These are phyloP conservation scores for Rhodomyrtus psidioides DNA, from an alignment of 441 rosid genomes.

Conservation along the genomic window DNA sequence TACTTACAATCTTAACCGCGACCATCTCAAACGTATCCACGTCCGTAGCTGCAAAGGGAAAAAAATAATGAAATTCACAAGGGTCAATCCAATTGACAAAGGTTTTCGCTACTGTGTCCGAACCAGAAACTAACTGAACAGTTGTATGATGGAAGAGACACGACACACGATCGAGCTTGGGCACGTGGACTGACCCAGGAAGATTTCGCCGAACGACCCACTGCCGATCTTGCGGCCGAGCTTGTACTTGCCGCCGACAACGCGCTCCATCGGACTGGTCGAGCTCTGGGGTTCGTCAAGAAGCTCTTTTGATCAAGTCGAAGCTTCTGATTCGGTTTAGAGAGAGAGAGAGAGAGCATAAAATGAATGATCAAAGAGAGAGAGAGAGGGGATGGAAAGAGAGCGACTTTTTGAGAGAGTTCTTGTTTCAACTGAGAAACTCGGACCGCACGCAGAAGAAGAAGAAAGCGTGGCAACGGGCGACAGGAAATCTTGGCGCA, in stretches of 20 bases:
- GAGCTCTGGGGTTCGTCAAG: not conserved
- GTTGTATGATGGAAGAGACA: not conserved
- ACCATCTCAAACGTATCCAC: slow-evolving; percentile 24
- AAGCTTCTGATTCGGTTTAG: not conserved
- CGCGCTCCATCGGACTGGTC: slow-evolving; percentile 23
- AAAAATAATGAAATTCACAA: not conserved
- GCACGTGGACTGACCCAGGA: slow-evolving; percentile 14
- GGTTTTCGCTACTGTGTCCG: not conserved
- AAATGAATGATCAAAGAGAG: not conserved
- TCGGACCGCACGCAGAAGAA: not conserved
- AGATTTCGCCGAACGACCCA: slow-evolving; percentile 44
- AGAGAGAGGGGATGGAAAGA: not conserved
- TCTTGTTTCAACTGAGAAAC: not conserved
- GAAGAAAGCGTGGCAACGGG: not conserved
- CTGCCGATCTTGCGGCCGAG: slow-evolving; percentile 42
- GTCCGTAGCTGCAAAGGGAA: slow-evolving; percentile 20
- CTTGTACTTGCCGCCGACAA: slow-evolving; percentile 24
- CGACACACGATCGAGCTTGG: not conserved
- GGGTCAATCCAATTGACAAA: not conserved
- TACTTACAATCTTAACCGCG: slow-evolving; percentile 32
- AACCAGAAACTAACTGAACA: not conserved
- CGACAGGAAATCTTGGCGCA: not conserved
- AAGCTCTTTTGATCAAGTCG: not conserved
- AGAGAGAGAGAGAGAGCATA: not conserved
- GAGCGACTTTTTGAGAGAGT: not conserved